These are phyloP conservation scores for Mycocentrospora acerina DNA, from an alignment of 2,329 filamentous ascomycete species.

Conservation along the genomic window DNA sequence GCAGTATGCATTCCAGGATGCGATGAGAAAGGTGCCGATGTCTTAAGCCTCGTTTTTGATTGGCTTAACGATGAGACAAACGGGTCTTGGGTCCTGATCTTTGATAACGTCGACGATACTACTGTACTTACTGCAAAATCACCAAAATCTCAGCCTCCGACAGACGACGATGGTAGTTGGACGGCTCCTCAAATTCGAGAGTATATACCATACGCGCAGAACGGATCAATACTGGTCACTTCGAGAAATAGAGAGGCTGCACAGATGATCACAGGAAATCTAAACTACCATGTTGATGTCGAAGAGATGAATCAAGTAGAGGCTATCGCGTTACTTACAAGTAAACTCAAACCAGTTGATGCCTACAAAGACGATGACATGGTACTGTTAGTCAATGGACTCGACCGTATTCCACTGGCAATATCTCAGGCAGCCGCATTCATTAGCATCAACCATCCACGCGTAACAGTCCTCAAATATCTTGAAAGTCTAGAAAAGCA, in stretches of 20 bases:
- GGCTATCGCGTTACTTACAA: conserved; percentile 8
- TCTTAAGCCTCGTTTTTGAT: conserved; percentile 10
- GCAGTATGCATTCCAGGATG: conserved; percentile 5
- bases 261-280: conserved; percentile 9
- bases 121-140: conserved; percentile 3
- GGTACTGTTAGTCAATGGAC: background rate
- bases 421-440: conserved; percentile 8
- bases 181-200: background rate
- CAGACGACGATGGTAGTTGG: no score
- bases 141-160: background rate
- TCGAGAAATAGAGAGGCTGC: conserved; percentile 9
- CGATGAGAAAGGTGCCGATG: conserved; percentile 11
- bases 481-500: background rate
- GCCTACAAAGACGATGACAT: background rate
- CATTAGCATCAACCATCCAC: conserved; percentile 1
- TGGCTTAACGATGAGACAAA: conserved; percentile 17
- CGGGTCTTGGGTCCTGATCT: conserved; percentile 17
- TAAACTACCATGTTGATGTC: conserved; percentile 3
- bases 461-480: conserved; percentile 4
- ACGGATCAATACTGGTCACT: conserved; percentile 11
- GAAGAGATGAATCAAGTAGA: conserved; percentile 8
- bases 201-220: conserved; percentile 2
- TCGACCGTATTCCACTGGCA: conserved; percentile 11
- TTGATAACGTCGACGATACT: conserved; percentile 26
- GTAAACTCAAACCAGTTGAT: conserved; percentile 2